Evolutionary conservation across 106 monocot genomes (phyloP).

Genomic region (Hemerocallis citrina): DNA sequence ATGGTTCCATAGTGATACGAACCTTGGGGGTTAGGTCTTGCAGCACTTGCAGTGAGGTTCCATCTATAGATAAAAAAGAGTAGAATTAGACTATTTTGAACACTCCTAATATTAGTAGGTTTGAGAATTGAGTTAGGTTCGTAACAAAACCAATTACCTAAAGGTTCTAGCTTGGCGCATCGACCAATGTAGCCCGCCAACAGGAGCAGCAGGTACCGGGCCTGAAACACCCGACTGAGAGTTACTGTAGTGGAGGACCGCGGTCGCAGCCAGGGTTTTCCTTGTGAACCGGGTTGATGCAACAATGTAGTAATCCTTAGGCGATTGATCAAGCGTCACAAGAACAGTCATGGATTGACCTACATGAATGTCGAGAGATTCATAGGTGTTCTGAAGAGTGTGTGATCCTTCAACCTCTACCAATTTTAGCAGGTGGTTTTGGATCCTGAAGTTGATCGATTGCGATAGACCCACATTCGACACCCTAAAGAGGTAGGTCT

Average conservation of each 20-base stretch:
- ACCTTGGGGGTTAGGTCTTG: slow-evolving; percentile 36
- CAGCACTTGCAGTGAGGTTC: slow-evolving; percentile 32
- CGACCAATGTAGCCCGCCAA: slow-evolving; percentile 27
- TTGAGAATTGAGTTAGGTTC: too few relatives aligned
- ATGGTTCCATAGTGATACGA: slow-evolving; percentile 27
- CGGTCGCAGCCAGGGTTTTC: slow-evolving; percentile 30
- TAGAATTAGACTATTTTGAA: too few relatives aligned
- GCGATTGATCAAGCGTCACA: slow-evolving; percentile 55
- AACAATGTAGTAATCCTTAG: slow-evolving; percentile 65
- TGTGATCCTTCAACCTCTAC: slow-evolving; percentile 86
- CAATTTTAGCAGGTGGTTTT: slow-evolving; percentile 57
- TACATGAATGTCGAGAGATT: slow-evolving; percentile 74
- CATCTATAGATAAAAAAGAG: slow-evolving; percentile 10
- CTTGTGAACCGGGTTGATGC: slow-evolving; percentile 63
- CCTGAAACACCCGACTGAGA: slow-evolving; percentile 47
- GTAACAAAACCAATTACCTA: too few relatives aligned
- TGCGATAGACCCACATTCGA: slow-evolving; percentile 80
- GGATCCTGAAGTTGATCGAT: slow-evolving; percentile 78
- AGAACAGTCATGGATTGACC: slow-evolving; percentile 68
- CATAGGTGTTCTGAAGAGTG: slow-evolving; percentile 58
- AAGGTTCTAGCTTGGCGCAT: slow-evolving; percentile 70
- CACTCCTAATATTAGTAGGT: too few relatives aligned
- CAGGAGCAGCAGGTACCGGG: slow-evolving; percentile 33
- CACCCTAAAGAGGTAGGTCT: slow-evolving; percentile 70
- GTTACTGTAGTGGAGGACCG: slow-evolving; percentile 59